A percentile compares a stretch with the other conserved stretches of the same genome.
Conservation (phyloP, 1,284 basidiomycete species). For the Sanguinoderma infundibulare region DNA sequence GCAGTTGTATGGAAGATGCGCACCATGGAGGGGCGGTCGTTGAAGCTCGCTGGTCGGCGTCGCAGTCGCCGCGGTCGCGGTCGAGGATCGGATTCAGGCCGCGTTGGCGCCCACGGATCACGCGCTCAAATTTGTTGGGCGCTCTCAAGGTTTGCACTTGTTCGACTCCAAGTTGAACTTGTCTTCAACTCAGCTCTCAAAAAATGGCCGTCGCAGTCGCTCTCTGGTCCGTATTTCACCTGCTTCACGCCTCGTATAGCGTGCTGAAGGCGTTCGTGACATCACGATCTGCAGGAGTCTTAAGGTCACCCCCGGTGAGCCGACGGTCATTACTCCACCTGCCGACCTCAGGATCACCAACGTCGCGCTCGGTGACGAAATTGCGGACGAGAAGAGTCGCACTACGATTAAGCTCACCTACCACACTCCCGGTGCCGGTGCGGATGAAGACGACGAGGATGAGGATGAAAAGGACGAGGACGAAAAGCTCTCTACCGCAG, state of each 20-base stretch:
- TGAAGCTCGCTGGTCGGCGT: not conserved
- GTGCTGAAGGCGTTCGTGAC: not conserved
- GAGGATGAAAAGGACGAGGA: slow-evolving; percentile 45
- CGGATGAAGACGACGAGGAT: slow-evolving; percentile 56
- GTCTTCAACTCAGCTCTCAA: slow-evolving; percentile 1
- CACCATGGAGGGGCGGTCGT: slow-evolving; percentile 46
- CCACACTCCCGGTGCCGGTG: slow-evolving; percentile 46
- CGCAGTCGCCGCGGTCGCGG: slow-evolving; percentile 14
- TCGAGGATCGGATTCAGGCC: slow-evolving; percentile 26
- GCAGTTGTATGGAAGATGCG: not conserved
- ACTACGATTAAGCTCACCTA: slow-evolving; percentile 85
- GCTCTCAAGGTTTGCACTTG: not conserved
- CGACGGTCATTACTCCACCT: slow-evolving; percentile 63
- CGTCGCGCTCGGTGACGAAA: slow-evolving; percentile 78
- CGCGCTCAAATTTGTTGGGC: slow-evolving; percentile 28
- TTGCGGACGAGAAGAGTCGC: slow-evolving; percentile 67
- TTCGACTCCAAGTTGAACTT: not conserved
- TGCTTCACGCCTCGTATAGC: slow-evolving; percentile 11
- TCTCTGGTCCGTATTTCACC: slow-evolving; percentile 55
- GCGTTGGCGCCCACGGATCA: not conserved
- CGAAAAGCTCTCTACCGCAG: slow-evolving; percentile 43
- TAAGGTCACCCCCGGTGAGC: slow-evolving; percentile 64
- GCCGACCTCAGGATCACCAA: slow-evolving; percentile 86
- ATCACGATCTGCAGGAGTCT: slow-evolving; percentile 53
- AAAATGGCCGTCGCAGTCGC: slow-evolving; percentile 64